Conservation (phyloP, 768 basidiomycete species). For the Zangia roseola region DNA sequence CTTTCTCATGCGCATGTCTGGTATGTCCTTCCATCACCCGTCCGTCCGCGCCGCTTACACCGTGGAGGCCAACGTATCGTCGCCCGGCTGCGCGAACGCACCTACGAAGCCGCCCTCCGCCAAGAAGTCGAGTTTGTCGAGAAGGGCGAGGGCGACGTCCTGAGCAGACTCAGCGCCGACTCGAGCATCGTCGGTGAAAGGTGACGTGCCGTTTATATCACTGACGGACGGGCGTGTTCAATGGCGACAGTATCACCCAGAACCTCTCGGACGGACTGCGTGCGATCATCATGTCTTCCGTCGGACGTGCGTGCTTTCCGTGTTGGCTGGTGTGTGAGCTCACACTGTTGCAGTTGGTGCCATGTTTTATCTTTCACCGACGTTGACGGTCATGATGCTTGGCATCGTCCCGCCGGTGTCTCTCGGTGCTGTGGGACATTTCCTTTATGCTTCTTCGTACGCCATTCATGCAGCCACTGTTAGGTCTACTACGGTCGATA, state of each 20-base stretch:
- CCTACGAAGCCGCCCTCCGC: constrained; percentile 77
- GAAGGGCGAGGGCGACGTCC: constrained; percentile 88
- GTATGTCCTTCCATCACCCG: constrained; percentile 33
- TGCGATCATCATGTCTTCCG: constrained; percentile 89
- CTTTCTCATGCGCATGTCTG: constrained; percentile 83
- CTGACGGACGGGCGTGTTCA: neutral
- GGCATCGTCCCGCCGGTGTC: constrained; percentile 87
- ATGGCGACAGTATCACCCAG: constrained; percentile 57
- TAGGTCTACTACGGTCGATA: constrained; percentile 97
- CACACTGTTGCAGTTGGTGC: constrained; percentile 67
- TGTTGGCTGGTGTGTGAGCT: neutral
- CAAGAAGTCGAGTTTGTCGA: constrained; percentile 96
- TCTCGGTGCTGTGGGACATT: constrained; percentile 65
- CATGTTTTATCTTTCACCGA: constrained; percentile 92
- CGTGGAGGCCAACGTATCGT: constrained; percentile 80
- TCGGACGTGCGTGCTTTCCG: constrained; percentile 64
- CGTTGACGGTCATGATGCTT: constrained; percentile 89
- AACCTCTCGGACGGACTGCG: constrained; percentile 80
- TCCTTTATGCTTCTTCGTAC: neutral
- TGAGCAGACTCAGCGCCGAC: constrained; percentile 88
- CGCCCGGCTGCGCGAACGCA: constrained; percentile 76
- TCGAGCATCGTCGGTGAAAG: constrained; percentile 93
- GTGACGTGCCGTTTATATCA: constrained; percentile 32
- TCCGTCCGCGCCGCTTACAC: too few relatives aligned
- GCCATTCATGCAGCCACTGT: constrained; percentile 3